These are phyloP conservation scores for Geotrichum carabidarum DNA, from an alignment of 1,139 yeast species.

Conservation along the genomic window DNA sequence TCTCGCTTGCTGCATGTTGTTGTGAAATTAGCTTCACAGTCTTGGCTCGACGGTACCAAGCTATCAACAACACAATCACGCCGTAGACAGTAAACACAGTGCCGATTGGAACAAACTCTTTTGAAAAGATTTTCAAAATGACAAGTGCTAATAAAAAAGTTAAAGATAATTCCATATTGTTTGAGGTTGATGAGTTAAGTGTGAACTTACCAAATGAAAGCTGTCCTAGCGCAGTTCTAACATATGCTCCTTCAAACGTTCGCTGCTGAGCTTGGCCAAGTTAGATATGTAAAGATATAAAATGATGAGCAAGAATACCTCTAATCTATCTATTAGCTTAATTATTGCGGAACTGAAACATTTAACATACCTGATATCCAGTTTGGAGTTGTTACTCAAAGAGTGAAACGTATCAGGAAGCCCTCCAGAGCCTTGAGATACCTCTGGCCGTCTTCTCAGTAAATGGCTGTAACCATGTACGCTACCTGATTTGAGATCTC, in stretches of 20 bases:
- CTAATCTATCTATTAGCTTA: neutral
- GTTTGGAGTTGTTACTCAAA: neutral
- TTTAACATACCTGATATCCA: neutral
- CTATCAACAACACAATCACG: constrained; percentile 34
- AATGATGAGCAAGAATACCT: neutral
- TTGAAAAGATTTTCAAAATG: constrained; percentile 37
- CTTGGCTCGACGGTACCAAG: constrained; percentile 31
- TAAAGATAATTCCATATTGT: neutral
- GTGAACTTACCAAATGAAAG: constrained; percentile 35
- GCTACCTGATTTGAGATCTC: neutral
- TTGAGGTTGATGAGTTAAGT: neutral
- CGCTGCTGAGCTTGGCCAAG: constrained; percentile 37
- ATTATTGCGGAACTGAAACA: neutral
- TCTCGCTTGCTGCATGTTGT: constrained; percentile 4
- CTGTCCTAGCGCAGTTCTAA: constrained; percentile 41
- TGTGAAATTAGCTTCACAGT: constrained; percentile 9
- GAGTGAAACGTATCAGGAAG: neutral
- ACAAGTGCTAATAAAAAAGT: constrained; percentile 29
- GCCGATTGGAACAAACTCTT: constrained; percentile 40
- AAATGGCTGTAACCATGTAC: neutral
- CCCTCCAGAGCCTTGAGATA: neutral
- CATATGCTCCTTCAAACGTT: constrained; percentile 44
- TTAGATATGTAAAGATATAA: neutral
- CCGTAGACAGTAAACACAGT: constrained; percentile 39
- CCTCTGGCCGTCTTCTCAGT: neutral